Evolutionary conservation across 345 rosid genomes (phyloP).

Genomic region (Salix purpurea): DNA sequence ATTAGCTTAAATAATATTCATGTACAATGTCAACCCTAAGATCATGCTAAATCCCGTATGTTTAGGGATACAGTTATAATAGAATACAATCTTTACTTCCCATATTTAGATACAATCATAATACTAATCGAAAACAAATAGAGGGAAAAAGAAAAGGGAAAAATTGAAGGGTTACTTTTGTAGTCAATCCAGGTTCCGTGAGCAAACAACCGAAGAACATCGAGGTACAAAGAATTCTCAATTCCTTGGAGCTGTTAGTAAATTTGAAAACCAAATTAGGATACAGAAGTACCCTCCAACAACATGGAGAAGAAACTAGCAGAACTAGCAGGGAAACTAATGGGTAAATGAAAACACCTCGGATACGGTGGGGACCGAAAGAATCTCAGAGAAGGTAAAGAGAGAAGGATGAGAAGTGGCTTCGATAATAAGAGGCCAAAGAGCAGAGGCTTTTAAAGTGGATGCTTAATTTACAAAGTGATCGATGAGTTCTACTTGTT

Average conservation of each 20-base stretch:
- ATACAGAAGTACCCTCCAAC: background rate
- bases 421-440: conserved; percentile 53
- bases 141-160: background rate
- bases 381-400: too few relatives aligned
- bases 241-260: conserved; percentile 77
- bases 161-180: conserved; percentile 45
- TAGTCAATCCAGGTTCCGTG: conserved; percentile 94
- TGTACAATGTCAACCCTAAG: too few relatives aligned
- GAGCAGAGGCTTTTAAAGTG: conserved; percentile 44
- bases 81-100: too few relatives aligned
- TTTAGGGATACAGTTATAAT: too few relatives aligned
- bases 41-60: too few relatives aligned
- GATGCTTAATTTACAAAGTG: conserved; percentile 58
- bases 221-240: conserved; percentile 48
- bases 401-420: conserved; percentile 87
- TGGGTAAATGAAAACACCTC: conserved; percentile 35
- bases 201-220: conserved; percentile 70
- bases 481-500: conserved; percentile 68
- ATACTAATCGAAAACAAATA: background rate
- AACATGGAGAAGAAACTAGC: background rate
- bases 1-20: too few relatives aligned
- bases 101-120: too few relatives aligned
- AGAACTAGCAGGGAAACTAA: background rate
- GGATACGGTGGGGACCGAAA: conserved; percentile 43
- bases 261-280: background rate